Conservation (phyloP, 345 rosid genomes). For the Turnera subulata region DNA sequence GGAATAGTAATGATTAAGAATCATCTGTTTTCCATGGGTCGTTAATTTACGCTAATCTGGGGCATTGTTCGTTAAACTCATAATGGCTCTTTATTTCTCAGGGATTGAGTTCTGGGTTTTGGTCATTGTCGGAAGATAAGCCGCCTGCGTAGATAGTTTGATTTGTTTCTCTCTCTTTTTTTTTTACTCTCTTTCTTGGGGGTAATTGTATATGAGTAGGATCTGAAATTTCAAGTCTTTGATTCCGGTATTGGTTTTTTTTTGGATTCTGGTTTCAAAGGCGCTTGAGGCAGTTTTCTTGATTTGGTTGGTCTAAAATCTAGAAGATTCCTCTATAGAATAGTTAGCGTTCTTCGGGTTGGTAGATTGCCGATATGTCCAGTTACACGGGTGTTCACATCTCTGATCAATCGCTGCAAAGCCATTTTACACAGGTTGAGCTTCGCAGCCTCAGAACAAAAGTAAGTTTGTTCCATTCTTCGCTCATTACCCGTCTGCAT, state of each 20-base stretch:
- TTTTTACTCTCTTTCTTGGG: neutral
- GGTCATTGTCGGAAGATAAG: conserved; percentile 6
- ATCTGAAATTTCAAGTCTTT: conserved; percentile 24
- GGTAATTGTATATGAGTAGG: conserved; percentile 12
- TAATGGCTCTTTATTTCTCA: conserved; percentile 4
- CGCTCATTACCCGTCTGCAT: neutral
- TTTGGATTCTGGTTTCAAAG: conserved; percentile 23
- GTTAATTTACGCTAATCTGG: no score
- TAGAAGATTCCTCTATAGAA: conserved; percentile 4
- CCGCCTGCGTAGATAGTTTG: neutral
- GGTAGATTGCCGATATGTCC: conserved; percentile 50
- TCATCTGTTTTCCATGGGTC: no score
- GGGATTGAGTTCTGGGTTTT: conserved; percentile 13
- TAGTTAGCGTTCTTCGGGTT: conserved; percentile 15
- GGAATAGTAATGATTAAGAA: neutral
- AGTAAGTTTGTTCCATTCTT: conserved; percentile 36
- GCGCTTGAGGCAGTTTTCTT: conserved; percentile 13
- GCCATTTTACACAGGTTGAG: conserved; percentile 86
- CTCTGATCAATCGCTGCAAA: conserved; percentile 80
- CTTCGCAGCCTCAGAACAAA: conserved; percentile 79
- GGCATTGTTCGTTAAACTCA: no score
- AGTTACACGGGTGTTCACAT: conserved; percentile 61
- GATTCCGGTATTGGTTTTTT: conserved; percentile 21
- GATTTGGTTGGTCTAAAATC: conserved; percentile 5
- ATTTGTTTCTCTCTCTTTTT: neutral